These are phyloP conservation scores for Penicillium nucicola DNA, from an alignment of 495 filamentous ascomycete species.

Conservation along the genomic window DNA sequence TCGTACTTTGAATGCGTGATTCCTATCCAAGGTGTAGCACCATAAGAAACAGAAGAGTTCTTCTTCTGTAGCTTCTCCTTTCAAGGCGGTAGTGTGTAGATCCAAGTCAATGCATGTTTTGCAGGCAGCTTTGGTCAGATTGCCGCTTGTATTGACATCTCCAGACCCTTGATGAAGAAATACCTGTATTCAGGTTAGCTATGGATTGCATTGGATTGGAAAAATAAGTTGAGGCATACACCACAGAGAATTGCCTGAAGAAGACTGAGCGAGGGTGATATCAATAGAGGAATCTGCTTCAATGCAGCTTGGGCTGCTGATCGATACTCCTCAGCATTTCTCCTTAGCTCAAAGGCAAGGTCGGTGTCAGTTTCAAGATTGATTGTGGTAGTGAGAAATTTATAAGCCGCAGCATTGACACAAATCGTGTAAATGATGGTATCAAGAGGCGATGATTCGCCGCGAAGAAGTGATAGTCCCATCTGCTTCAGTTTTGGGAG, in stretches of 20 bases:
- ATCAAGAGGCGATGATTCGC: constrained; percentile 3
- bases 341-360: constrained; percentile 5
- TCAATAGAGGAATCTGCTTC: constrained; percentile 12
- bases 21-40: constrained; percentile 24
- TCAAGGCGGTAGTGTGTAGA: not conserved
- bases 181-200: constrained; percentile 2
- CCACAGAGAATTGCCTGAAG: constrained; percentile 12
- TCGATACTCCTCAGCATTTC: constrained; percentile 8
- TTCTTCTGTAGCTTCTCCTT: constrained; percentile 4
- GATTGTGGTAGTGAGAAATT: constrained; percentile 15
- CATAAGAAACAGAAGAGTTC: constrained; percentile 23
- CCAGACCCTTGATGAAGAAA: constrained; percentile 23
- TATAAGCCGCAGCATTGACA: constrained; percentile 16
- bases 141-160: constrained; percentile 10
- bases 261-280: constrained; percentile 6
- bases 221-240: not conserved
- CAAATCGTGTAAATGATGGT: constrained; percentile 16
- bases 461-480: constrained; percentile 12
- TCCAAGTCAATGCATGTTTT: constrained; percentile 16
- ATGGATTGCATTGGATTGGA: not conserved
- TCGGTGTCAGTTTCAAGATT: constrained; percentile 5
- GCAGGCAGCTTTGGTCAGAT: constrained; percentile 18
- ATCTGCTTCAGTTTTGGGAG: constrained; percentile 14
- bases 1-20: constrained; percentile 19
- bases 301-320: constrained; percentile 12